These are phyloP conservation scores for Boletus huronensis DNA, from an alignment of 768 basidiomycete species.

Conservation along the genomic window DNA sequence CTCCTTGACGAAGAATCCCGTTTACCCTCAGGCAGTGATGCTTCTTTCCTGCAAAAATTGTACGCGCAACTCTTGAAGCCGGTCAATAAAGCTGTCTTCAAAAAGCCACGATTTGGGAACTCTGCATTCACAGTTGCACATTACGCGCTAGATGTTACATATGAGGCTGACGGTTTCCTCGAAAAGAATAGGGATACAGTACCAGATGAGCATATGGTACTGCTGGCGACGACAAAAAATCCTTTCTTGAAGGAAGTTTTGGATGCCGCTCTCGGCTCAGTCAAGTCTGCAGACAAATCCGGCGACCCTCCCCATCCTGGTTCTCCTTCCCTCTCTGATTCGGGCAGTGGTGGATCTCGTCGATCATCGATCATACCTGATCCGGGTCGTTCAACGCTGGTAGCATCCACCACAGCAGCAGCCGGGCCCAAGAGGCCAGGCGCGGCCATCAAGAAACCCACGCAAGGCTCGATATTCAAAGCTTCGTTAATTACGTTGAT, in stretches of 20 bases:
- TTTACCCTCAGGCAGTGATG: conserved; percentile 87
- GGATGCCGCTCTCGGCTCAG: conserved; percentile 79
- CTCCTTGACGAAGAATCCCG: conserved; percentile 98
- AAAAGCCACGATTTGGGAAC: conserved; percentile 98
- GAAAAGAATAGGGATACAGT: conserved; percentile 99
- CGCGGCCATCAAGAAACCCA: conserved; percentile 81
- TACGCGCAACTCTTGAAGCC: conserved; percentile 82
- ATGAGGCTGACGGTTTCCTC: conserved; percentile 96
- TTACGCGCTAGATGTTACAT: conserved; percentile 97
- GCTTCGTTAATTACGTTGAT: conserved; percentile 88
- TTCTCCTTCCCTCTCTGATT: conserved; percentile 76
- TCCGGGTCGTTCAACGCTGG: conserved; percentile 73
- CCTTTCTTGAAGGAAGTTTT: conserved; percentile 92
- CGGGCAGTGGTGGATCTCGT: conserved; percentile 71
- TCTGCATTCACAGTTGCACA: conserved; percentile 97
- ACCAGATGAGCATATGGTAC: conserved; percentile 93
- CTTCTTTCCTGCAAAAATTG: conserved; percentile 91
- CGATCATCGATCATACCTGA: conserved; percentile 86
- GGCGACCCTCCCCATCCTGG: conserved; percentile 56
- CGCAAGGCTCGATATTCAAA: conserved; percentile 98
- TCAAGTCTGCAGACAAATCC: conserved; percentile 52
- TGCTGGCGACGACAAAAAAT: conserved; percentile 85
- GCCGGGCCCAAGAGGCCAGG: conserved; percentile 59
- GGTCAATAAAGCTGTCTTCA: conserved; percentile 85
- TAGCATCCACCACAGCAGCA: conserved; percentile 44